phyloP scores from a whole-genome alignment of 2,329 filamentous ascomycete species.

The Xylaria sp. region DNA sequence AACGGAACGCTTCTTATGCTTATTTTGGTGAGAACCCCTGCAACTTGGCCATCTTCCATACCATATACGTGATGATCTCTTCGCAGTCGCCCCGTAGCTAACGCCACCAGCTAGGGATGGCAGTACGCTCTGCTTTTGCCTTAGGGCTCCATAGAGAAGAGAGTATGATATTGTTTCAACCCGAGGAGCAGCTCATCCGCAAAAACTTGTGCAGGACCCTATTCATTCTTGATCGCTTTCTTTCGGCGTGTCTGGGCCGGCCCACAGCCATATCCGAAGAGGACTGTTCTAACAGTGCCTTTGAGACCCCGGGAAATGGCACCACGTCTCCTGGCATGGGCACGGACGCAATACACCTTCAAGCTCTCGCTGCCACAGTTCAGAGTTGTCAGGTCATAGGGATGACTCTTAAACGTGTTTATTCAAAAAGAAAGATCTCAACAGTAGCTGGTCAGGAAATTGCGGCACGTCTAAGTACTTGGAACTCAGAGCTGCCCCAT shows the following conservation, averaged over 20 bases:
- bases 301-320: constrained; percentile 43
- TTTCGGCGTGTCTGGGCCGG: constrained; percentile 71
- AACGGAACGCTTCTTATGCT: constrained; percentile 71
- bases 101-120: constrained; percentile 63
- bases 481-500: constrained; percentile 61
- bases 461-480: constrained; percentile 62
- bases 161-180: constrained; percentile 64
- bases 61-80: not conserved
- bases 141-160: constrained; percentile 72
- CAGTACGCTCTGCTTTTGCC: constrained; percentile 70
- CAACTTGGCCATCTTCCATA: not conserved
- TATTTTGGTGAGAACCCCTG: constrained; percentile 63
- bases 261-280: constrained; percentile 71
- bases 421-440: constrained; percentile 69
- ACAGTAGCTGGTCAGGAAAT: constrained; percentile 68
- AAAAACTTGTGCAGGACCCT: constrained; percentile 73
- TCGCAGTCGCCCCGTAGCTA: constrained; percentile 9
- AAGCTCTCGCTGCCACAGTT: constrained; percentile 64
- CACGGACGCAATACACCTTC: constrained; percentile 47
- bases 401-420: constrained; percentile 67
- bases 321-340: constrained; percentile 31
- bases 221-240: constrained; percentile 72
- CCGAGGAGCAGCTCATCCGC: constrained; percentile 59
- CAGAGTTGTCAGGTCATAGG: constrained; percentile 69
- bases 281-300: constrained; percentile 66